Evolutionary conservation across 495 filamentous ascomycete species (phyloP), one percentile per base, ranked within the genome.

Genomic region (Aspergillus affinis): DNA sequence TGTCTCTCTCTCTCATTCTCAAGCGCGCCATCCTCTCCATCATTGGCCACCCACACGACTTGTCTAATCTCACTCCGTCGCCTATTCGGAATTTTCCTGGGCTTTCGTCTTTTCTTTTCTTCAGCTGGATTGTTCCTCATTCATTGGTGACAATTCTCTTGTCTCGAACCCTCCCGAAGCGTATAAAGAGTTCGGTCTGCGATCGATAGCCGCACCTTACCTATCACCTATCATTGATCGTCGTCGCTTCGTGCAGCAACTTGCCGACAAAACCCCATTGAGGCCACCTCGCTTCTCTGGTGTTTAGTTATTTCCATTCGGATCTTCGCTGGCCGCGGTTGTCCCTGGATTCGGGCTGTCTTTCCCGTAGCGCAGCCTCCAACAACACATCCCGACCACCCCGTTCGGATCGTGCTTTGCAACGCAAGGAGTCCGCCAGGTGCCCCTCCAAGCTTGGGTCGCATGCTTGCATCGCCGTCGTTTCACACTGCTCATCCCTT

Each of bases 401-500:
- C 30, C 51, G 57, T 48, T 50, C 59, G 57, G 47, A 58, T 65
- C 58, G 63, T 58, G 54, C 61, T 36, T 57, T 46, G 36, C 36
- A 46, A 69, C 61, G 61, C 61, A 69, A 65, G 66, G 66, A 69
- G 66, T 58, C 45, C 59, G 19, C 49, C 63, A 57, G 46, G 29
- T 61, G 32, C 58, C 52, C 58, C 59, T 54, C 53, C 65, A 26
- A 48, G 19, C 23, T 46, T 32, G 58, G 57, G 51, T 64, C 55
- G 62, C 62, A 63, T 57, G 51, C 58, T 51, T 18, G 30, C 46
- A 27, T 23, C 45, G 57, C 23, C 57, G 20, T 48, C 45, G 36
- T 21, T 52, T 29, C 46, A 45, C 48, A 48, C 57, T n/a, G 48
- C 32, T 36, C 53, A 32, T 48, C 53, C 51, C 44, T 56, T 66